Conservation (phyloP, 805 yeast species). For the Priceomyces castillae region DNA sequence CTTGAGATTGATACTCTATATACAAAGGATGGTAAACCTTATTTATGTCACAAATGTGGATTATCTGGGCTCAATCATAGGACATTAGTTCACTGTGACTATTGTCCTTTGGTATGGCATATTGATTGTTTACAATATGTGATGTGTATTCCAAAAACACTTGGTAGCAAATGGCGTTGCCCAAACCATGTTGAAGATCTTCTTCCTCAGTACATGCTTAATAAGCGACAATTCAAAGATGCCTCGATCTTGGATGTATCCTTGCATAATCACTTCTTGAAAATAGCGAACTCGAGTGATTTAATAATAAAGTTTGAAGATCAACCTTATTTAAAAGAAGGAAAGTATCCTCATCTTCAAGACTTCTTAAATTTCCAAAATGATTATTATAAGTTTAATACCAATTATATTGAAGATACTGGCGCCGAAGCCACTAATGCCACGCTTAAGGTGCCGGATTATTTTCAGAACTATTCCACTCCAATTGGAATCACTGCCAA, state of each 20-base stretch:
- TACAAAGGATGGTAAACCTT: constrained; percentile 66
- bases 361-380: constrained; percentile 31
- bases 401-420: constrained; percentile 7
- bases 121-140: constrained; percentile 83
- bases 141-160: constrained; percentile 62
- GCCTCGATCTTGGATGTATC: constrained; percentile 55
- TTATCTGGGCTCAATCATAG: constrained; percentile 59
- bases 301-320: constrained; percentile 32
- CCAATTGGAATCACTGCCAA: constrained; percentile 20
- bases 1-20: constrained; percentile 61
- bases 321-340: constrained; percentile 29
- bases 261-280: constrained; percentile 32
- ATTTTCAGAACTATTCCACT: constrained; percentile 23
- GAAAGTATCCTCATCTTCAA: constrained; percentile 20
- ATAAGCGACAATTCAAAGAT: constrained; percentile 48
- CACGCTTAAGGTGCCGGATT: constrained; percentile 27
- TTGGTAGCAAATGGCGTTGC: constrained; percentile 86
- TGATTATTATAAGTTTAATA: constrained; percentile 17
- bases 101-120: constrained; percentile 83
- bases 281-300: constrained; percentile 27
- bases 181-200: constrained; percentile 73
- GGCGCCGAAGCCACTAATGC: constrained; percentile 9
- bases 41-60: constrained; percentile 75
- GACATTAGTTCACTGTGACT: constrained; percentile 72
- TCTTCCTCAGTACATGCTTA: constrained; percentile 35